These are phyloP conservation scores for Phytophthora cactorum DNA, from an alignment of 352 stramenopile genomes.

Conservation along the genomic window DNA sequence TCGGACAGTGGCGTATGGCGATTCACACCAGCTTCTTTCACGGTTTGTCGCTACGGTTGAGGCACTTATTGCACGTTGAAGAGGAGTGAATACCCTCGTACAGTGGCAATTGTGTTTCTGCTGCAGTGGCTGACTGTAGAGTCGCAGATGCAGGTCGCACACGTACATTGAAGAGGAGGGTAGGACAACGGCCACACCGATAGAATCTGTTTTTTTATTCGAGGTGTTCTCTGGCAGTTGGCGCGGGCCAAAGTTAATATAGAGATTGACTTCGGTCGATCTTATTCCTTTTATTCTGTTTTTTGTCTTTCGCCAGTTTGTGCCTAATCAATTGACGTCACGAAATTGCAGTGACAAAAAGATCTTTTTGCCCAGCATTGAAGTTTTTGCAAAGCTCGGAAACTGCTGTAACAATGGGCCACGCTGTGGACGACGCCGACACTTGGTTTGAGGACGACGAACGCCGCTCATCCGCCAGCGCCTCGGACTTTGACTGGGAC, in stretches of 20 bases:
- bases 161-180: conserved; percentile 42
- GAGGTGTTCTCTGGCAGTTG: conserved; percentile 8
- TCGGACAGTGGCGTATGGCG: conserved; percentile 27
- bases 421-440: conserved; percentile 26
- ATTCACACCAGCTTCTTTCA: neutral
- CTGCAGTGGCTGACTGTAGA: conserved; percentile 4
- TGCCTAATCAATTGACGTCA: conserved; percentile 16
- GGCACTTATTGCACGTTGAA: conserved; percentile 31
- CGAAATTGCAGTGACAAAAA: neutral
- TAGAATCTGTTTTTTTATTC: conserved; percentile 9
- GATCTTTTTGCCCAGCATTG: neutral
- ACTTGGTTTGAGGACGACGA: conserved; percentile 40
- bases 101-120: conserved; percentile 16
- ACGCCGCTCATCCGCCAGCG: conserved; percentile 19
- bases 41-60: neutral
- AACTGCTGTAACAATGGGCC: conserved; percentile 10
- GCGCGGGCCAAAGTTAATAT: conserved; percentile 30
- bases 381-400: conserved; percentile 12
- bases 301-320: conserved; percentile 19
- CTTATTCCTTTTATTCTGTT: conserved; percentile 14
- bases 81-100: conserved; percentile 42
- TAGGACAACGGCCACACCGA: conserved; percentile 1
- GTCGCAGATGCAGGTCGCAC: conserved; percentile 1
- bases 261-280: conserved; percentile 17
- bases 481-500: conserved; percentile 41